Percentiles rank a stretch among this genome's conserved stretches.
Evolutionary conservation across 805 yeast species (phyloP).

Genomic region (Ogataea pignaliae): DNA sequence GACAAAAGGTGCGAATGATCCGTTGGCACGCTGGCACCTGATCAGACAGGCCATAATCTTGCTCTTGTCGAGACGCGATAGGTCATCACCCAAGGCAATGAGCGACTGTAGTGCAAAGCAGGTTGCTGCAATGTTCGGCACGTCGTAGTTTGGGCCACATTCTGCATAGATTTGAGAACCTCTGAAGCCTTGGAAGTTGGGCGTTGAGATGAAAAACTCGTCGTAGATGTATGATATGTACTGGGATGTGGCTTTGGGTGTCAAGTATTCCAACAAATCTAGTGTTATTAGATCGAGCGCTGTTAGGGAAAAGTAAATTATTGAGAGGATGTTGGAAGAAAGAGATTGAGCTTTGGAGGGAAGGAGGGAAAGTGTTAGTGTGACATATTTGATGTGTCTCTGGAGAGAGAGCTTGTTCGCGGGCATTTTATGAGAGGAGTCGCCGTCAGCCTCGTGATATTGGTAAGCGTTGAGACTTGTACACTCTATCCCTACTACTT

Average conservation of each 20-base stretch:
- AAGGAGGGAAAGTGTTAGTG: no score
- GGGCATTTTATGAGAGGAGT: no score
- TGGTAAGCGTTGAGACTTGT: no score
- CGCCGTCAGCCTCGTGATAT: no score
- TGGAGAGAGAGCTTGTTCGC: no score
- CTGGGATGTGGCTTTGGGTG: constrained; percentile 22
- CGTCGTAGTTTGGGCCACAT: constrained; percentile 38
- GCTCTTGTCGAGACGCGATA: constrained; percentile 33
- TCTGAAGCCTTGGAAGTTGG: constrained; percentile 45
- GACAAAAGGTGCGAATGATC: constrained; percentile 50
- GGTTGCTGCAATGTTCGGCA: constrained; percentile 69
- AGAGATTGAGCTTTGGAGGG: no score
- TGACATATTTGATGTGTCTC: no score
- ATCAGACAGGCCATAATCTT: constrained; percentile 51
- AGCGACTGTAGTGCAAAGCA: constrained; percentile 65
- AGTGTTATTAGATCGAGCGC: constrained; percentile 48
- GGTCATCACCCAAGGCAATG: constrained; percentile 44
- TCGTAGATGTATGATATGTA: constrained; percentile 41
- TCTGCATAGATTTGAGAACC: constrained; percentile 47
- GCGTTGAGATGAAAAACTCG: constrained; percentile 35
- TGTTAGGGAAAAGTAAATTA: constrained; percentile 65
- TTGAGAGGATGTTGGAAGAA: constrained; percentile 54
- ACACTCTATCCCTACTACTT: no score
- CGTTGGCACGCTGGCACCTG: constrained; percentile 50
- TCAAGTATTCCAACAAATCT: constrained; percentile 22